Base-by-base conservation (phyloP, 1,284 basidiomycete genomes). In the Moesziomyces sp. region DNA sequence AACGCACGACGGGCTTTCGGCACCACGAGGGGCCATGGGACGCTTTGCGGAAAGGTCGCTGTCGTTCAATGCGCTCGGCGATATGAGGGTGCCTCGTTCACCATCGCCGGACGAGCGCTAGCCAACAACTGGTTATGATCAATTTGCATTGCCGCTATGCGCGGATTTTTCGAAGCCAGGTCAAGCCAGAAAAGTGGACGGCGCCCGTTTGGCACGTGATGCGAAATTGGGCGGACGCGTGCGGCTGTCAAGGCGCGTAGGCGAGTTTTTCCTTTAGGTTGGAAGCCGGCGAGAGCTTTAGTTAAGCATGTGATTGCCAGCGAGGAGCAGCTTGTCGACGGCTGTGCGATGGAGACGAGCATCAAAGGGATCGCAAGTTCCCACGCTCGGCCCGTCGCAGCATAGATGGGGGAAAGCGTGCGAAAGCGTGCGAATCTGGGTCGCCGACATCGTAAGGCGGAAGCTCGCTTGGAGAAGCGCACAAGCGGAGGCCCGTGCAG, bases 41-140 rank as follows among this genome's bases (percentile, higher is more conserved):
- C 26, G 55, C 23, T 47, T 55, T 1, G 55, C 58, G 14, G 59
- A 62, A n/a, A 54, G 65, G 3, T 61, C 54, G 26, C 55, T 55
- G 13, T 68, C 65, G 3, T 68, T 61, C 45, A 51, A 45, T 19
- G 55, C 58, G 44, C 58, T 50, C 5, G 58, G 44, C n/a, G 62
- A 52, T 45, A 52, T 62, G 35, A 40, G 40, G 8, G 18, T 56
- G n/a, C 43, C 48, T 21, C 66, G 66, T 5, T 55, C 66, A 11
- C 56, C 59, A 33, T 68, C 66, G n/a, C 66, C 60, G n/a, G 60
- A 63, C 21, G 66, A 69, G 0, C 61, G n/a, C n/a, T n/a, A n/a
- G n/a, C n/a, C n/a, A n/a, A n/a, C n/a, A n/a, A n/a, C n/a, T n/a
- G n/a, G n/a, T n/a, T n/a, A 28, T 28, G 26, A 11, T 33, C 11